Conservation (phyloP, 2,329 filamentous ascomycete species). For the Hymenoscyphus scutula region DNA sequence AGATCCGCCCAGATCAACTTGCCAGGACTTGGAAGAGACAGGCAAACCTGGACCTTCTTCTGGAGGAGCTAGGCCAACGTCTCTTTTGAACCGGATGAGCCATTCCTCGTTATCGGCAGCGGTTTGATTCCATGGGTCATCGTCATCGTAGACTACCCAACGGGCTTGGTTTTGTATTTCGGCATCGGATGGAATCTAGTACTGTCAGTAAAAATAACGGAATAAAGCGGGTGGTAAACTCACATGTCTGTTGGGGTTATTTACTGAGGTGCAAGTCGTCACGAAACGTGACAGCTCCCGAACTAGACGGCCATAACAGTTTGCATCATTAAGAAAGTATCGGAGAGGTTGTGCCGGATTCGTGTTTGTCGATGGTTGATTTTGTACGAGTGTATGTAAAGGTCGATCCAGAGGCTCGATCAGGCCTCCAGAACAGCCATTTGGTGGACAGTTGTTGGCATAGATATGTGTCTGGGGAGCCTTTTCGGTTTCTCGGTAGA, state of each 20-base stretch:
- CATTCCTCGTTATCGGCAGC: slow-evolving; percentile 63
- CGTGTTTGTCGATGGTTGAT: slow-evolving; percentile 32
- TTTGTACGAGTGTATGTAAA: slow-evolving; percentile 22
- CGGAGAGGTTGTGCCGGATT: slow-evolving; percentile 31
- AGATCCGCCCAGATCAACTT: slow-evolving; percentile 48
- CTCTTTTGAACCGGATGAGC: slow-evolving; percentile 61
- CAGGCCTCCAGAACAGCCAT: background rate
- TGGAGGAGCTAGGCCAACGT: slow-evolving; percentile 50
- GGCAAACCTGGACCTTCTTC: slow-evolving; percentile 51
- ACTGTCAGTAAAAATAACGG: slow-evolving; percentile 4
- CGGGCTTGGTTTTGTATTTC: slow-evolving; percentile 63
- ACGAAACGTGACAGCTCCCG: slow-evolving; percentile 54
- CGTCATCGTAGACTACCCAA: slow-evolving; percentile 63
- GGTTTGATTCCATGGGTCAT: slow-evolving; percentile 64
- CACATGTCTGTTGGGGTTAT: slow-evolving; percentile 57
- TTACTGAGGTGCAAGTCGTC: slow-evolving; percentile 52
- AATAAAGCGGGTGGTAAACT: slow-evolving; percentile 8
- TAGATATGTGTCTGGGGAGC: background rate
- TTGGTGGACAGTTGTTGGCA: background rate
- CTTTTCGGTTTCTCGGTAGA: background rate
- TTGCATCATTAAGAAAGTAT: slow-evolving; percentile 57
- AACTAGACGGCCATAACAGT: slow-evolving; percentile 57
- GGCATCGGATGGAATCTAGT: slow-evolving; percentile 51
- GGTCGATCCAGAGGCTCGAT: slow-evolving; percentile 16
- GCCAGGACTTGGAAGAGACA: slow-evolving; percentile 42